Conservation (phyloP, 1,139 yeast genomes). For the Candida sp. region DNA sequence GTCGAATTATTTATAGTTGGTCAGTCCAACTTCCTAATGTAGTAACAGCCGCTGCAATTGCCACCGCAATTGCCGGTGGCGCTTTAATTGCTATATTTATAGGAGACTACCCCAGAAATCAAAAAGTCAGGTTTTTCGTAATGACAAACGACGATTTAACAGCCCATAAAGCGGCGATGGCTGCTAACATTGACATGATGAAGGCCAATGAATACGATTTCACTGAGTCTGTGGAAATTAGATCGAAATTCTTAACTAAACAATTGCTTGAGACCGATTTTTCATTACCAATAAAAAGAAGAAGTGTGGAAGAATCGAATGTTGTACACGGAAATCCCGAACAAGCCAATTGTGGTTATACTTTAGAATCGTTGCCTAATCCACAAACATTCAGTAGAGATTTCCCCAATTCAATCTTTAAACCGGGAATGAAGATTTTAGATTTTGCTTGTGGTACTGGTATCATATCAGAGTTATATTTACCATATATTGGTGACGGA, state of each 20-base stretch:
- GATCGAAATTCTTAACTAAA: slow-evolving; percentile 18
- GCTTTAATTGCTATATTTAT: too few species aligned
- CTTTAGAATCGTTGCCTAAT: slow-evolving; percentile 12
- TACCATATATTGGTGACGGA: slow-evolving; percentile 21
- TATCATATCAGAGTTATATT: slow-evolving; percentile 24
- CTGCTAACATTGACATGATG: slow-evolving; percentile 21
- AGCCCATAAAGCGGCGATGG: slow-evolving; percentile 18
- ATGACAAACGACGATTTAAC: background rate
- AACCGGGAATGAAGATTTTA: slow-evolving; percentile 24
- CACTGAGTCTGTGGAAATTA: slow-evolving; percentile 13
- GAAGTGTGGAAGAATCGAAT: slow-evolving; percentile 11
- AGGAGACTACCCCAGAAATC: too few species aligned
- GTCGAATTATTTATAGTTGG: too few species aligned
- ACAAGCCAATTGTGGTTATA: slow-evolving; percentile 11
- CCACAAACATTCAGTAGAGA: slow-evolving; percentile 8
- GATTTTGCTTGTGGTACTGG: slow-evolving; percentile 51
- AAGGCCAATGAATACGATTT: slow-evolving; percentile 19
- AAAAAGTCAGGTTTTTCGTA: background rate
- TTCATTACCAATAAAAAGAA: slow-evolving; percentile 8
- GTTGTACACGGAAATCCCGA: slow-evolving; percentile 16
- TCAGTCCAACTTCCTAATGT: too few species aligned
- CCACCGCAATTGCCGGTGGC: too few species aligned
- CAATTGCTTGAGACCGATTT: slow-evolving; percentile 18
- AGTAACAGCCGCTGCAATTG: too few species aligned
- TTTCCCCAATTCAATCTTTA: slow-evolving; percentile 15